These are phyloP conservation scores for Diaporthe longicolla DNA, from an alignment of 2,329 filamentous ascomycete species.

Conservation along the genomic window DNA sequence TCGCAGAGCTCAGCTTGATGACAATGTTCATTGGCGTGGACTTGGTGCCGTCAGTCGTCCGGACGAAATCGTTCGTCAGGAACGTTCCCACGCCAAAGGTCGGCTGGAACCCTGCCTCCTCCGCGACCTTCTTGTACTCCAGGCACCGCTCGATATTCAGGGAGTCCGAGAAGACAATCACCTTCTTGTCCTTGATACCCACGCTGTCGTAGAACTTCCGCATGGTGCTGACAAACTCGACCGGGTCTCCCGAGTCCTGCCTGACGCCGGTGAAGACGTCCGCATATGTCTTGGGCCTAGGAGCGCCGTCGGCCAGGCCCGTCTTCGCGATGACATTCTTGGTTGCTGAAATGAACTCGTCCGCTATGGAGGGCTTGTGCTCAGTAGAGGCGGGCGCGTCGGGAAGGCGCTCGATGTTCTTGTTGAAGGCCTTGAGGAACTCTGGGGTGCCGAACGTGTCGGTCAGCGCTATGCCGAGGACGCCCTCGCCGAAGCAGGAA, in stretches of 20 bases:
- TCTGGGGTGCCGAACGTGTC: conserved; percentile 95
- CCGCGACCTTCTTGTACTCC: conserved; percentile 88
- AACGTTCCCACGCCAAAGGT: conserved; percentile 97
- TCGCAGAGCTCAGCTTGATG: conserved; percentile 92
- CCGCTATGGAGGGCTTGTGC: conserved; percentile 48
- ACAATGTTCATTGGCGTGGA: conserved; percentile 96
- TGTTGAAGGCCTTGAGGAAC: conserved; percentile 88
- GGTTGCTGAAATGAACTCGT: conserved; percentile 48
- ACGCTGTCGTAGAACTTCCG: conserved; percentile 83
- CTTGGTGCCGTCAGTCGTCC: conserved; percentile 80
- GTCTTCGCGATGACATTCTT: conserved; percentile 52
- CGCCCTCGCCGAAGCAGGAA: conserved; percentile 87
- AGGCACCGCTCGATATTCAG: conserved; percentile 92
- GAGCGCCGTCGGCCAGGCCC: conserved; percentile 56
- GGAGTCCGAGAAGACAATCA: conserved; percentile 95
- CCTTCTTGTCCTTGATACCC: conserved; percentile 85
- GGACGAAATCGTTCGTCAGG: conserved; percentile 93
- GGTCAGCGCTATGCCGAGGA: conserved; percentile 90
- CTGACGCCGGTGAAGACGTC: conserved; percentile 86
- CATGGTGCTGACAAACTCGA: conserved; percentile 83
- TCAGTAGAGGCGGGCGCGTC: conserved; percentile 52
- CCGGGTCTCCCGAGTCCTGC: conserved; percentile 91
- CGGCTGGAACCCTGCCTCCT: conserved; percentile 84
- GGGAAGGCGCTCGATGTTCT: conserved; percentile 67
- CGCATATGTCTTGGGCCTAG: conserved; percentile 76